Evolutionary conservation across 148 eudicot species (phyloP).

Genomic region (Rhododendron molle): DNA sequence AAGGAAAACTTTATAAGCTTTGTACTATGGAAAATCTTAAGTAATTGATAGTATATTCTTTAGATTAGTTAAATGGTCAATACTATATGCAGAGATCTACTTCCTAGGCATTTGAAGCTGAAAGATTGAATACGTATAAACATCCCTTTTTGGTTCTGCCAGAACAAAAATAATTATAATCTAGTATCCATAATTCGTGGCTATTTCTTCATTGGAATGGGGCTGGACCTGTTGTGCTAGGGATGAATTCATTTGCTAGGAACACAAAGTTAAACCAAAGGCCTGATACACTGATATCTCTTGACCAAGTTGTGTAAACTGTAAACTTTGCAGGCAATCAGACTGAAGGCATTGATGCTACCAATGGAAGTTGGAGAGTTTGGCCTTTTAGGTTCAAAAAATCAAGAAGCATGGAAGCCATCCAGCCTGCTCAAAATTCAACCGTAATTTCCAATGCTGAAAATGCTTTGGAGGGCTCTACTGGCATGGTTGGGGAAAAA

Average conservation of each 20-base stretch:
- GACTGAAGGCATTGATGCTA: slow-evolving; percentile 32
- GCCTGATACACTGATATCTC: slow-evolving; percentile 30
- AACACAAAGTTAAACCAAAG: slow-evolving; percentile 30
- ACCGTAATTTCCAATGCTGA: slow-evolving; percentile 23
- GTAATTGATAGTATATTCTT: background rate
- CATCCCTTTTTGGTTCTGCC: slow-evolving; percentile 31
- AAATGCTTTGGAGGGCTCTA: slow-evolving; percentile 17
- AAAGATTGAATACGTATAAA: slow-evolving; percentile 29
- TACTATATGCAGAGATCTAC: slow-evolving; percentile 10
- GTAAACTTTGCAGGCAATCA: slow-evolving; percentile 27
- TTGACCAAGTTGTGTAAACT: slow-evolving; percentile 31
- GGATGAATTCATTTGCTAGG: slow-evolving; percentile 29
- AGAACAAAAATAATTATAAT: slow-evolving; percentile 15
- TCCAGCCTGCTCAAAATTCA: slow-evolving; percentile 9
- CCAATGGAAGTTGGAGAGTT: slow-evolving; percentile 48
- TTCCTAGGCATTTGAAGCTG: slow-evolving; percentile 36
- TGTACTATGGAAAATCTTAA: background rate
- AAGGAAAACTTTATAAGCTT: background rate
- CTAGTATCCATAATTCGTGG: slow-evolving; percentile 48
- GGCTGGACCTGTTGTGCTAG: slow-evolving; percentile 37
- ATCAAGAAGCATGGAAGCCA: slow-evolving; percentile 36
- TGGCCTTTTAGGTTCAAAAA: slow-evolving; percentile 69
- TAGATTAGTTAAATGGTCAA: background rate
- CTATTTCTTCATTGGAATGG: slow-evolving; percentile 43
- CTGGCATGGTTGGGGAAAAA: slow-evolving; percentile 12